Conservation (phyloP, 345 rosid genomes). For the Microcos paniculata region DNA sequence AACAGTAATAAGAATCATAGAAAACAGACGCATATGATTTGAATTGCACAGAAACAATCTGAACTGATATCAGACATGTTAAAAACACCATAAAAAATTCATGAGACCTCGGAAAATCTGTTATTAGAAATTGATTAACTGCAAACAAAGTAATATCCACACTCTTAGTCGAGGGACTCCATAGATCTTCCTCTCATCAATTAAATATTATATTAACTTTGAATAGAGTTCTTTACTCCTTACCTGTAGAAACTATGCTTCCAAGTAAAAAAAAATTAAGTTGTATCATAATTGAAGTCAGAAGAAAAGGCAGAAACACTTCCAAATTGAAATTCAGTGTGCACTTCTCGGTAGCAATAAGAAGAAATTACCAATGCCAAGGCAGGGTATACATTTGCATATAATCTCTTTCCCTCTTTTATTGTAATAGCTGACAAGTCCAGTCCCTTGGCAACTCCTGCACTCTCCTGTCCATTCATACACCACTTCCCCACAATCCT, state of each 20-base stretch:
- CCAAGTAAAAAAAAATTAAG: background rate
- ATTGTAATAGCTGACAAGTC: slow-evolving; percentile 76
- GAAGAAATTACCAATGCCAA: slow-evolving; percentile 67
- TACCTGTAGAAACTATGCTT: background rate
- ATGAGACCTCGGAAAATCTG: background rate
- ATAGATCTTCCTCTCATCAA: background rate
- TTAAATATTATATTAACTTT: background rate
- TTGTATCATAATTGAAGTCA: background rate
- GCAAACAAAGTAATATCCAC: background rate
- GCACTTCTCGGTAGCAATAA: background rate
- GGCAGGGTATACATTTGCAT: slow-evolving; percentile 92
- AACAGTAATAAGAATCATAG: background rate
- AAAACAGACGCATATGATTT: background rate
- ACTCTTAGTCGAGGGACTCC: background rate
- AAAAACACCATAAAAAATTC: background rate
- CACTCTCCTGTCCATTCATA: slow-evolving; percentile 98
- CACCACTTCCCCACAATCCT: slow-evolving; percentile 88
- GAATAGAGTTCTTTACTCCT: background rate
- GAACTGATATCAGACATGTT: background rate
- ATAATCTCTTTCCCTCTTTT: slow-evolving; percentile 78
- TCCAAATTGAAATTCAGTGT: background rate
- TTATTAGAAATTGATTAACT: background rate
- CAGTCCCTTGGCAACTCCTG: slow-evolving; percentile 88
- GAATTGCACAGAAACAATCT: background rate
- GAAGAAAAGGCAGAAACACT: background rate